Base-by-base conservation (phyloP, 148 eudicot species). In the Rhododendron williamsianum region DNA sequence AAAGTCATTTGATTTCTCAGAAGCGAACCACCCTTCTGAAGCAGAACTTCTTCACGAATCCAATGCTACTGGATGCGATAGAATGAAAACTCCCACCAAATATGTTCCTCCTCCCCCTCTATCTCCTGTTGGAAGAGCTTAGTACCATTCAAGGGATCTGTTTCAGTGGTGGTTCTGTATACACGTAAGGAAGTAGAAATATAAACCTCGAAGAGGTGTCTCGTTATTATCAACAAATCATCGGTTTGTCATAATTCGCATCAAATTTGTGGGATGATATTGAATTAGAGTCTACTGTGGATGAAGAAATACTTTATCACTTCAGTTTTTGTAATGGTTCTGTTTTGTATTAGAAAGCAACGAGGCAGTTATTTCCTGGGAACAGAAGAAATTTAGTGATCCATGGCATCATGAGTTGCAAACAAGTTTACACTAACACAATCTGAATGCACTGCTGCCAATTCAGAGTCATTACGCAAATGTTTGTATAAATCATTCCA, bases 91-190 rank as follows among this genome's bases (percentile, higher is more conserved):
- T 83, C 87, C 89, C 7, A 84, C 74, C 84, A 89, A 81, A 82
- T 88, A 83, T 73, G 88, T 90, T 2, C 85, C 93, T 41, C 88
- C 88, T 85, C 98, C 95, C 25, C 98, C 96, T 35, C 85, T 88
- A 16, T 94, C 98, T 43, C 98, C 98, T 13, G 95, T 89, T 85
- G 94, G 98, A 74, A 93, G 97, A 87, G 95, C 91, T 82, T 96
- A 87, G 84, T 54, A 69, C 45, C 63, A 25, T 23, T 30, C 73
- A 38, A 81, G 78, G 52, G 25, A 60, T 65, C 78, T 27, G 74
- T 27, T 69, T 69, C 18, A 0, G 3, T 69, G 4, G 83, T 2
- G 49, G 48, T 49, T 82, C 4, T 76, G 69, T 4, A 45, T 46
- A 23, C 56, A 45, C 80, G 46, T 67, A 83, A n/a, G 52, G 27